Base-by-base conservation (phyloP, 179 eudicot species). In the Amaranthus tricolor region DNA sequence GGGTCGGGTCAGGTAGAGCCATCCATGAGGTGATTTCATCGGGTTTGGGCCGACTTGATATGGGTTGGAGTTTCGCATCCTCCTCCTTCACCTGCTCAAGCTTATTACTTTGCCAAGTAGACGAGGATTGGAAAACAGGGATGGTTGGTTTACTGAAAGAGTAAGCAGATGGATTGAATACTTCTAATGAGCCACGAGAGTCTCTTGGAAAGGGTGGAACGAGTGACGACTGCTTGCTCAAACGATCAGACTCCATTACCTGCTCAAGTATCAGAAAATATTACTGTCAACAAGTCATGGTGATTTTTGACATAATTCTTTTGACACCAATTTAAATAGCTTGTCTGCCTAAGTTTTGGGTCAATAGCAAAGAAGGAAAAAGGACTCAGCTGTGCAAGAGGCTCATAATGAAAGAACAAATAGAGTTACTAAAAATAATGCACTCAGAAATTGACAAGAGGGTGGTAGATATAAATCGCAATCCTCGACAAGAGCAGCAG, bases 151-250 rank as follows among this genome's bases (percentile, higher is more conserved):
- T 31, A 31, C 74, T 70, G 62, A 53, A 54, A 11, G 82, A 74
- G 79, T 67, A 65, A 31, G 83, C 53, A 9, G 91, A 81, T 9
- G 97, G 99, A 72, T 89, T 95, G 87, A 95, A 95, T 12, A 95
- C 97, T 79, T 95, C 99, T 3, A 95, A 84, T 6, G 99, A 95
- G 71, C 95, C 97, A 5, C 99, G 89, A 5, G 88, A 68, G 83
- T 93, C 91, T 81, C 97, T 83, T 20, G 95, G 86, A 17, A 85
- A 79, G 12, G 89, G 80, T 13, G 91, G 91, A 47, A 66, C 72
- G 62, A 74, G 82, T 76, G 82, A 62, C 12, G 85, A 72, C 66
- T 82, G 77, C 74, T 82, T 82, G 62, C 73, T 60, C 0, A 76
- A 49, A 62, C 31, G 58, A 71, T 82, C 76, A 7, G 82, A 49